These are phyloP conservation scores for Macrolepiota dolichaula DNA, from an alignment of 768 basidiomycete genomes.

Conservation along the genomic window DNA sequence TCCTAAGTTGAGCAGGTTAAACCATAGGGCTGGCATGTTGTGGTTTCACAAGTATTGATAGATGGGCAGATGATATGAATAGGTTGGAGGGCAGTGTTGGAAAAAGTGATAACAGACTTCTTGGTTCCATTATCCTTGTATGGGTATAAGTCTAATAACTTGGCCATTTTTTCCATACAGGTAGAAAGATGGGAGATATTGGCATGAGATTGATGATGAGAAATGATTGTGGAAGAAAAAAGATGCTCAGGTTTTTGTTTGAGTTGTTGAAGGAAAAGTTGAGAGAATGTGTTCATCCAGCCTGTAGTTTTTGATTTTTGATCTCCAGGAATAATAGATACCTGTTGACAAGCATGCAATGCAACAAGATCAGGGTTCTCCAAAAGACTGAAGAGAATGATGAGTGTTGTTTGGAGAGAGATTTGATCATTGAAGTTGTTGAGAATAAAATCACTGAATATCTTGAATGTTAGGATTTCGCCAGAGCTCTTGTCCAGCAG, in stretches of 20 bases:
- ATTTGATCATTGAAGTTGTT: conserved; percentile 13
- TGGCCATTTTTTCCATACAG: background rate
- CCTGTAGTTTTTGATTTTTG: background rate
- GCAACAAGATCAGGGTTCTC: conserved; percentile 18
- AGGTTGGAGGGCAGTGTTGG: background rate
- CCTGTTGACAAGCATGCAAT: conserved; percentile 14
- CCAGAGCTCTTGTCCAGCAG: too few species aligned
- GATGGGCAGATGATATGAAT: background rate
- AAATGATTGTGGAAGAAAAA: too few species aligned
- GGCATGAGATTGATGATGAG: too few species aligned
- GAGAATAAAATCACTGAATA: conserved; percentile 14
- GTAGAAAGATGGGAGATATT: too few species aligned
- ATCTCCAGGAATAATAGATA: background rate
- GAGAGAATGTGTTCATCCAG: background rate
- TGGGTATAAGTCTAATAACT: background rate
- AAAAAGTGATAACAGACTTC: background rate
- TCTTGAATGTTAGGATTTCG: too few species aligned
- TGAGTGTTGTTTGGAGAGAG: conserved; percentile 14
- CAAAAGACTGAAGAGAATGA: conserved; percentile 16
- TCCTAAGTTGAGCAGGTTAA: background rate
- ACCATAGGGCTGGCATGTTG: background rate
- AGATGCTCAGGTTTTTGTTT: background rate
- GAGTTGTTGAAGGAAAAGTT: background rate
- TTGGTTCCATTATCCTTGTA: background rate
- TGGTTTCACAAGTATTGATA: background rate